A percentile compares a stretch with the other conserved stretches of the same genome.
Conservation (phyloP, 257 asterid species). For the Plantago elongata region DNA sequence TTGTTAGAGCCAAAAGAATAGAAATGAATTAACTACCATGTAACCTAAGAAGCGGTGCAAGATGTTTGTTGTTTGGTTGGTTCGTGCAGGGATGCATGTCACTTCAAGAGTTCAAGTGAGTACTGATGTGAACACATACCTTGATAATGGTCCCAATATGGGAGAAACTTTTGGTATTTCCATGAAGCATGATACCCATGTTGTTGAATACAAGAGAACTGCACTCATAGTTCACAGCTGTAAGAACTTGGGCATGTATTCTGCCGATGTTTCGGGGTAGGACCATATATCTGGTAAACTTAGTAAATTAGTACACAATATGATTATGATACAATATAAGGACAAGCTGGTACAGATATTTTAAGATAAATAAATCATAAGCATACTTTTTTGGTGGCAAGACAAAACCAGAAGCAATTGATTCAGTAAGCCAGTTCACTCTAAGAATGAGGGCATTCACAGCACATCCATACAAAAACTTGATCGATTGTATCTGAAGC, state of each 20-base stretch:
- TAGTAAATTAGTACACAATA: constrained; percentile 18
- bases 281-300: constrained; percentile 52
- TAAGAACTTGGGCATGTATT: constrained; percentile 28
- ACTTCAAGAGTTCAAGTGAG: constrained; percentile 17
- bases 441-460: constrained; percentile 58
- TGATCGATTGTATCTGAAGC: constrained; percentile 69
- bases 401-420: constrained; percentile 52
- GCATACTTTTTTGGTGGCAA: constrained; percentile 63
- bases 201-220: constrained; percentile 45
- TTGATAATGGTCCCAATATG: constrained; percentile 51
- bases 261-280: constrained; percentile 37
- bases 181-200: constrained; percentile 69
- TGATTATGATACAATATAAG: constrained; percentile 9
- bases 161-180: constrained; percentile 47
- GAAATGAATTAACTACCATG: background rate
- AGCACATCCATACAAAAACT: constrained; percentile 80
- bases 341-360: background rate
- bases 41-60: background rate
- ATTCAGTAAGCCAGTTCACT: constrained; percentile 72
- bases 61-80: constrained; percentile 5
- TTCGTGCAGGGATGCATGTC: constrained; percentile 2
- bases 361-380: background rate
- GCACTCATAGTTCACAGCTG: constrained; percentile 27
- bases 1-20: background rate
- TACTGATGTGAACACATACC: constrained; percentile 37